Conservation (phyloP, 495 filamentous ascomycete genomes). For the Penicillium odoratum region DNA sequence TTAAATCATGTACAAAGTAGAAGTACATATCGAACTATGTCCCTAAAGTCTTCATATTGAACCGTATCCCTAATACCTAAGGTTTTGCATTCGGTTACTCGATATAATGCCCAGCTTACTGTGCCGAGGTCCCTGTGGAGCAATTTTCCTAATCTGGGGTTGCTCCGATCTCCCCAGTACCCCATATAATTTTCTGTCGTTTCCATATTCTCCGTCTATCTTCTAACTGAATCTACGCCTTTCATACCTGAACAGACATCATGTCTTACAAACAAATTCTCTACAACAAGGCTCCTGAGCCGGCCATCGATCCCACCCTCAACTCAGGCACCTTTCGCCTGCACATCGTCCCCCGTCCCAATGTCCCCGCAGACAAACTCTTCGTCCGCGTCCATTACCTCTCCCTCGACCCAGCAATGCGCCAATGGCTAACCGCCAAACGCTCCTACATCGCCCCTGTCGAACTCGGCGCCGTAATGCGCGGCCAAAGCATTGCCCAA, state of each 20-base stretch:
- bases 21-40: too few relatives aligned
- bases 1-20: too few relatives aligned
- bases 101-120: conserved; percentile 1
- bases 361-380: conserved; percentile 58
- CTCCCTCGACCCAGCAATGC: conserved; percentile 81
- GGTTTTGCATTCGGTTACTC: neutral
- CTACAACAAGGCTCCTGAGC: conserved; percentile 39
- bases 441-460: conserved; percentile 70
- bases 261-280: conserved; percentile 47
- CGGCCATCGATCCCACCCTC: conserved; percentile 44
- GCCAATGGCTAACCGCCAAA: conserved; percentile 68
- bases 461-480: conserved; percentile 66
- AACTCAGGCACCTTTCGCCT: conserved; percentile 55
- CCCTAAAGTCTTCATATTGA: too few relatives aligned
- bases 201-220: neutral
- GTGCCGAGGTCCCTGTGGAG: conserved; percentile 29
- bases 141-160: conserved; percentile 33
- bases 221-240: neutral
- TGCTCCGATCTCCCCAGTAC: conserved; percentile 18
- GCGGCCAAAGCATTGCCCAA: conserved; percentile 57
- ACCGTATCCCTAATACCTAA: neutral
- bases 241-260: neutral
- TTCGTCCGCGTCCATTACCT: conserved; percentile 68
- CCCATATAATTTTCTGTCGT: conserved; percentile 1
- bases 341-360: conserved; percentile 44